Evolutionary conservation across 179 eudicot species (phyloP), one percentile per base, ranked within the genome.

Genomic region (Dionaea muscipula): DNA sequence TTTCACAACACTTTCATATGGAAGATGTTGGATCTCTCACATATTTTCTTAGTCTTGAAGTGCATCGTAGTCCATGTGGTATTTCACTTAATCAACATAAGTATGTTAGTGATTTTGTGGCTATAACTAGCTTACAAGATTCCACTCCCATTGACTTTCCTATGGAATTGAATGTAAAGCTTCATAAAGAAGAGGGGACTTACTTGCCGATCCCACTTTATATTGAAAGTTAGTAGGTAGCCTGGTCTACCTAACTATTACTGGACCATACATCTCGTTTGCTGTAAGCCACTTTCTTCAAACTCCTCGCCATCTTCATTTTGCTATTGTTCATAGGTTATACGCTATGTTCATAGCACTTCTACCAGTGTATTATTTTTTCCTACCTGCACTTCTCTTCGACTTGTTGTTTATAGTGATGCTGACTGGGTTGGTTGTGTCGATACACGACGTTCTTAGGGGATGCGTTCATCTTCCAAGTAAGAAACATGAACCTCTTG

Each of bases 41-140:
- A 1, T 62, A 62, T 33, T 62, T 62, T 8, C 4, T 62, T 1
- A 51, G 59, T 14, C 23, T 61, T 8, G 51, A 61, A 19, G 52
- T 53, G 0, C 43, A 40, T 0, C 2, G n/a, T n/a, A n/a, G n/a
- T n/a, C n/a, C n/a, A n/a, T n/a, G 0, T 14, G 59, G 55, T 7
- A 52, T 10, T 1, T 21, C 20, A 7, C 11, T 55, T 2, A 16
- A 63, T 37, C 36, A 63, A 10, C 25, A 37, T 15, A 54, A 62
- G 37, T 62, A 54, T 19, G 31, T 40, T 2, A 14, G 36, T 2
- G 54, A 63, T 2, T 4, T 63, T 7, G 4, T 63, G 17, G 0
- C 36, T 8, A 16, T 38, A 12, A 60, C 54, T 12, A 37, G 54
- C 12, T 35, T 63, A 18, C 5, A 53, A 16, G 7, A 26, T 15